phyloP scores from a whole-genome alignment of 2,329 filamentous ascomycete genomes.

The Aureobasidium sp. region DNA sequence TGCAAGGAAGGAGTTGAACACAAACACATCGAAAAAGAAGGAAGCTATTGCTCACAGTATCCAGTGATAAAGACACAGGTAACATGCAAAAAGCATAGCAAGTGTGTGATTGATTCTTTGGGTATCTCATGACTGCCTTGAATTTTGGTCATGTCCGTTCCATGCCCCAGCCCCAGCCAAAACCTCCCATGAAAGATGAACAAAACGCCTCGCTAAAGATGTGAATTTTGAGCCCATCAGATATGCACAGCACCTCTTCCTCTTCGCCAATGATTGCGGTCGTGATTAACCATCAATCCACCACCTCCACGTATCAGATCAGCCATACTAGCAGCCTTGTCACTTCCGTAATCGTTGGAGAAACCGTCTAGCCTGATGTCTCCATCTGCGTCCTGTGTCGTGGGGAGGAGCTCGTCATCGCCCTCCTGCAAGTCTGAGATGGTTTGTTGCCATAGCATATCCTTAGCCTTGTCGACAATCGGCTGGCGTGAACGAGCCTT shows the following conservation, averaged over 20 bases:
- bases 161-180: background rate
- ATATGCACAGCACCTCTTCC: constrained; percentile 19
- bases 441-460: constrained; percentile 48
- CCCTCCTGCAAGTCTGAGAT: constrained; percentile 41
- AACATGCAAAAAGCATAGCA: background rate
- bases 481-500: constrained; percentile 14
- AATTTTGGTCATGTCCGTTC: background rate
- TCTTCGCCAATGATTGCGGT: constrained; percentile 50
- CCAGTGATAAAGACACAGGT: background rate
- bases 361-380: constrained; percentile 22
- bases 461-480: constrained; percentile 26
- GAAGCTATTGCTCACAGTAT: background rate
- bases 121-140: background rate
- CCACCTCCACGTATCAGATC: constrained; percentile 26
- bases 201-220: constrained; percentile 34
- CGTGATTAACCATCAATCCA: constrained; percentile 49
- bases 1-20: background rate
- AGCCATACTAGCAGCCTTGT: constrained; percentile 20
- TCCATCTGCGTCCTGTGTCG: constrained; percentile 22
- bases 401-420: background rate
- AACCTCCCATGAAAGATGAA: background rate
- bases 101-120: background rate
- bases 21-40: background rate
- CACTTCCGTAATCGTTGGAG: constrained; percentile 16
- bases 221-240: background rate